These are phyloP conservation scores for Taiwanofungus camphoratus DNA, from an alignment of 1,284 basidiomycete species.

Conservation along the genomic window DNA sequence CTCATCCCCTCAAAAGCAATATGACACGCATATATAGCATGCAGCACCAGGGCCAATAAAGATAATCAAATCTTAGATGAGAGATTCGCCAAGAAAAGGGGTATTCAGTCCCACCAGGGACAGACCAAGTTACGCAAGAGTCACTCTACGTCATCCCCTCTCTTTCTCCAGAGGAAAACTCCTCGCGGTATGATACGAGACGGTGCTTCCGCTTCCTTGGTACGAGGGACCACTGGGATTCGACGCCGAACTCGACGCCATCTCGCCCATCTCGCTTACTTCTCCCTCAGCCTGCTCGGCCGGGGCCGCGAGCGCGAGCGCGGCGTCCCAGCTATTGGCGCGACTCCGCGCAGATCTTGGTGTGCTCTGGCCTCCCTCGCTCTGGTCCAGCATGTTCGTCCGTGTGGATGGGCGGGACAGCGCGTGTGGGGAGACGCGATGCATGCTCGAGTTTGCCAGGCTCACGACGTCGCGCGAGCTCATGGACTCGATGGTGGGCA, in stretches of 20 bases:
- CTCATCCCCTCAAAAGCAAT: no score
- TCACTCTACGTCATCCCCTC: not conserved
- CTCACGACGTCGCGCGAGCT: slow-evolving; percentile 50
- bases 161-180: not conserved
- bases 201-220: not conserved
- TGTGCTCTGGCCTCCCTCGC: slow-evolving; percentile 13
- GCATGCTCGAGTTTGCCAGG: slow-evolving; percentile 18
- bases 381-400: slow-evolving; percentile 22
- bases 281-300: slow-evolving; percentile 4
- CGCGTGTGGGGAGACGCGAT: slow-evolving; percentile 16
- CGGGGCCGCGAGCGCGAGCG: slow-evolving; percentile 17
- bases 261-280: not conserved
- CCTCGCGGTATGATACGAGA: not conserved
- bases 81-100: no score
- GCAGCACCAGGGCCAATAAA: no score
- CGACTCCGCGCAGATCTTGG: slow-evolving; percentile 19
- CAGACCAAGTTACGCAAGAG: no score
- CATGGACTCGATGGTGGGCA: slow-evolving; percentile 75
- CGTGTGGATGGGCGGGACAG: slow-evolving; percentile 27
- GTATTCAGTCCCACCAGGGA: no score
- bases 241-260: not conserved
- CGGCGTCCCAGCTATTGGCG: slow-evolving; percentile 20
- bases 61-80: no score
- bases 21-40: no score
- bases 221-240: not conserved